A percentile compares a stretch with the other conserved stretches of the same genome.
Evolutionary conservation across 2,329 filamentous ascomycete species (phyloP).

Genomic region (Fusarium cyanostomum): DNA sequence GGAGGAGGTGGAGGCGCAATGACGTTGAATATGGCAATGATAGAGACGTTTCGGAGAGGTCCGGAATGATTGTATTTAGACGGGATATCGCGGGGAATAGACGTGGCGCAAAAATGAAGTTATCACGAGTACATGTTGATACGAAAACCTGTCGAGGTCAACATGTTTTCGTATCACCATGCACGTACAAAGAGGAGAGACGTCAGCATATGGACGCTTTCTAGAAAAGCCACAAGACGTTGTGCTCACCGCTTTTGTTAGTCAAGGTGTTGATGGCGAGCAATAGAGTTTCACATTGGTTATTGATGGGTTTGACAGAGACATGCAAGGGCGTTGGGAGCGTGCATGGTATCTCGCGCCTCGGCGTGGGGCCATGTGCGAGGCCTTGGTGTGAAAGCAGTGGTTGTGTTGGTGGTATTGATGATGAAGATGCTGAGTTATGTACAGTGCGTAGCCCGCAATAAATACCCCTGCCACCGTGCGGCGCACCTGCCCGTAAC

Average conservation of each 20-base stretch:
- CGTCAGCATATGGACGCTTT: background rate
- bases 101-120: conserved; percentile 16
- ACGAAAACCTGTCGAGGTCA: background rate
- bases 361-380: too few relatives aligned
- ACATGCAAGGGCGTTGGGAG: background rate
- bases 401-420: too few relatives aligned
- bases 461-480: too few relatives aligned
- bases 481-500: too few relatives aligned
- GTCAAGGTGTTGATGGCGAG: background rate
- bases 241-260: background rate
- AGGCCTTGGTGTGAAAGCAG: too few relatives aligned
- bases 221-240: background rate
- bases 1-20: conserved; percentile 12
- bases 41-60: conserved; percentile 1
- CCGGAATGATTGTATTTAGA: conserved; percentile 9
- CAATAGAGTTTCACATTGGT: background rate
- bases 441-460: too few relatives aligned
- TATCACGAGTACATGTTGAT: conserved; percentile 19
- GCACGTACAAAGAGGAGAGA: background rate
- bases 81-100: background rate
- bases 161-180: background rate
- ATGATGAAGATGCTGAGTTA: too few relatives aligned
- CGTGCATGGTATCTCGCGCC: background rate
- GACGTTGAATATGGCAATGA: conserved; percentile 7
- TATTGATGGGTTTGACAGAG: background rate